These are phyloP conservation scores for Tetracladium marchalianum DNA, from an alignment of 495 filamentous ascomycete species.

Conservation along the genomic window DNA sequence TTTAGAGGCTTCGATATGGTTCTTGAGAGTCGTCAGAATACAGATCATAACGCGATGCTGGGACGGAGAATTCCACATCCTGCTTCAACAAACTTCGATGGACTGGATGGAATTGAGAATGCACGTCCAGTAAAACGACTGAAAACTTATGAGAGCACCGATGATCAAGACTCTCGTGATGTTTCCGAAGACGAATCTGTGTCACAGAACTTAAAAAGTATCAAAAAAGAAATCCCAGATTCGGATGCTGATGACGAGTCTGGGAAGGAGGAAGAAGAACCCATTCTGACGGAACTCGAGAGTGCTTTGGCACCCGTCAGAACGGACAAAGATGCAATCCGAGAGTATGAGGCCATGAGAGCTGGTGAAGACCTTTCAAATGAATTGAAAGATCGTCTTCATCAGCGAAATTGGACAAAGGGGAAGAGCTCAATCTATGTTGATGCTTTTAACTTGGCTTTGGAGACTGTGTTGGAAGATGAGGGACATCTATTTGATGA, in stretches of 20 bases:
- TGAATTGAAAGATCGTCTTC: slow-evolving; percentile 20
- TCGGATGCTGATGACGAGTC: slow-evolving; percentile 26
- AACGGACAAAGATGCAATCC: slow-evolving; percentile 60
- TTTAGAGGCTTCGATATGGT: slow-evolving; percentile 14
- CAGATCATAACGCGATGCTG: slow-evolving; percentile 23
- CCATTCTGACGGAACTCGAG: slow-evolving; percentile 61
- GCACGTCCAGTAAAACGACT: slow-evolving; percentile 25
- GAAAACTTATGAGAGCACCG: slow-evolving; percentile 26
- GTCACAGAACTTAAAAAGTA: slow-evolving; percentile 1
- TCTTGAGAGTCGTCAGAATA: slow-evolving; percentile 6
- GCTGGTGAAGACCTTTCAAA: slow-evolving; percentile 27
- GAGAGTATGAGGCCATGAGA: slow-evolving; percentile 61
- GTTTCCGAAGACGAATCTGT: slow-evolving; percentile 3
- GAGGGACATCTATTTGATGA: slow-evolving; percentile 81
- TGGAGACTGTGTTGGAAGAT: slow-evolving; percentile 84
- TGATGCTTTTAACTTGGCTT: slow-evolving; percentile 89
- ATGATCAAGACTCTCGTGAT: slow-evolving; percentile 21
- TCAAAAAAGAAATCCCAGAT: slow-evolving; percentile 20
- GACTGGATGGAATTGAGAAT: slow-evolving; percentile 14
- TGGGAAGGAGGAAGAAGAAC: slow-evolving; percentile 23
- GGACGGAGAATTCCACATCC: slow-evolving; percentile 27
- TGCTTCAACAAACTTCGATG: slow-evolving; percentile 27
- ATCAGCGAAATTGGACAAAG: slow-evolving; percentile 33
- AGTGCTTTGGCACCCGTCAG: slow-evolving; percentile 59
- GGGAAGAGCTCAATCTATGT: slow-evolving; percentile 83